Evolutionary conservation across 192 early-diverging fungal genomes (phyloP).

Genomic region (Dissophora ornata): DNA sequence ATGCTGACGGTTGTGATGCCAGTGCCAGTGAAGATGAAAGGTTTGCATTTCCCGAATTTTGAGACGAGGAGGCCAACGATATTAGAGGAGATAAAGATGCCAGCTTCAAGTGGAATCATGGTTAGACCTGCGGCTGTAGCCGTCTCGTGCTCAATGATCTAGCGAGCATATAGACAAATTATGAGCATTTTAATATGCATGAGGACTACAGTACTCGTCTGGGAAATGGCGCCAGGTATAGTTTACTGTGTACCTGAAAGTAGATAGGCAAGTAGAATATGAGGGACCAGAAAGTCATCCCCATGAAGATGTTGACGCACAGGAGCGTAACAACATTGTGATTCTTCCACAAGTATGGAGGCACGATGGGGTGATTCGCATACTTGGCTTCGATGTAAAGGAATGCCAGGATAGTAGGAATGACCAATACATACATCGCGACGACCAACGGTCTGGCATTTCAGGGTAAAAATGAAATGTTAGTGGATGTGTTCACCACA

Average conservation of each 20-base stretch:
- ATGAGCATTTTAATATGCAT: no score
- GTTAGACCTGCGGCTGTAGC: constrained; percentile 79
- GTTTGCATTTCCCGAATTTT: constrained; percentile 70
- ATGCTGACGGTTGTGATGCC: constrained; percentile 69
- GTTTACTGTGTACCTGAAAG: constrained; percentile 69
- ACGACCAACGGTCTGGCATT: constrained; percentile 60
- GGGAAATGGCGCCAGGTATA: no score
- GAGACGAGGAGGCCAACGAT: constrained; percentile 71
- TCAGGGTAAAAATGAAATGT: constrained; percentile 52
- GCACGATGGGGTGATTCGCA: constrained; percentile 81
- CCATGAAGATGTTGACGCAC: constrained; percentile 69
- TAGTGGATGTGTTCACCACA: no score
- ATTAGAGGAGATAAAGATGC: constrained; percentile 74
- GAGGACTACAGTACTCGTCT: no score
- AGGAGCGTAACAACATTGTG: constrained; percentile 73
- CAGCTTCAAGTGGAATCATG: constrained; percentile 76
- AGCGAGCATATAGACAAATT: no score
- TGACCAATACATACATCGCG: constrained; percentile 58
- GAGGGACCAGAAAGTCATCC: constrained; percentile 66
- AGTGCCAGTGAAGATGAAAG: constrained; percentile 71
- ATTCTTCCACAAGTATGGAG: constrained; percentile 69
- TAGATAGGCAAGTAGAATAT: constrained; percentile 81
- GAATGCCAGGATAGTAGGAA: constrained; percentile 61
- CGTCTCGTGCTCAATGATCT: constrained; percentile 69
- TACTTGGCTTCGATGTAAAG: constrained; percentile 71